Evolutionary conservation across 2,329 filamentous ascomycete genomes (phyloP).

Genomic region (Drechmeria coniospora): DNA sequence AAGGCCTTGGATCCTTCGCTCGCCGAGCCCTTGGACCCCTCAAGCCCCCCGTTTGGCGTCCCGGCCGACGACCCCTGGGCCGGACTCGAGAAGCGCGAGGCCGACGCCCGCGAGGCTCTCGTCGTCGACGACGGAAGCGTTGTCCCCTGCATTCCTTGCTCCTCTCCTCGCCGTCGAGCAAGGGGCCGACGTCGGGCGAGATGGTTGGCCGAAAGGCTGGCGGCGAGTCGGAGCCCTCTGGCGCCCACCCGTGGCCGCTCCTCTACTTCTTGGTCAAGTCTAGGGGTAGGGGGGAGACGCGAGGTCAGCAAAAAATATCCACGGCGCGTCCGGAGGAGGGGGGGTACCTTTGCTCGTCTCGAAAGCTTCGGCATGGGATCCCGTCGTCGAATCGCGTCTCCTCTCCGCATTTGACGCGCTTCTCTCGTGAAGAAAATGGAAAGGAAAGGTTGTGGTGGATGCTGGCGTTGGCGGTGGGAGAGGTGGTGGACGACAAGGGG

Average conservation of each 20-base stretch:
- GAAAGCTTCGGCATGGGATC: conserved; percentile 16
- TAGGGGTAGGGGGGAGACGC: conserved; percentile 7
- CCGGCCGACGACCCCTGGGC: conserved; percentile 17
- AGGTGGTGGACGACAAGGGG: conserved; percentile 12
- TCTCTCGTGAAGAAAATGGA: conserved; percentile 11
- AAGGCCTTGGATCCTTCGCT: conserved; percentile 28
- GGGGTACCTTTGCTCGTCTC: conserved; percentile 11
- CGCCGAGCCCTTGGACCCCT: conserved; percentile 20
- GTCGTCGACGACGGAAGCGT: conserved; percentile 22
- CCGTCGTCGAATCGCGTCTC: conserved; percentile 17
- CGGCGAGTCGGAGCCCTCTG: too few relatives aligned
- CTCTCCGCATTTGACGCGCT: conserved; percentile 14
- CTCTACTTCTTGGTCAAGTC: conserved; percentile 16
- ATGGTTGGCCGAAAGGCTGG: too few relatives aligned
- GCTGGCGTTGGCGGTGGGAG: too few relatives aligned
- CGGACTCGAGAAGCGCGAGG: conserved; percentile 39
- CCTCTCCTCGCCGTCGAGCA: neutral
- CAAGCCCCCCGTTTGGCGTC: conserved; percentile 16
- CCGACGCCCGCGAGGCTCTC: conserved; percentile 32
- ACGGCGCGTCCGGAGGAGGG: neutral
- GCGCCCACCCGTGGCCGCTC: too few relatives aligned
- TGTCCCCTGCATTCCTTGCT: conserved; percentile 2
- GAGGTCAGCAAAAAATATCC: conserved; percentile 2
- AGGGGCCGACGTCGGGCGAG: too few relatives aligned
- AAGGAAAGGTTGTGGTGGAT: conserved; percentile 9